Percentiles rank a stretch among this genome's conserved stretches.
These are phyloP conservation scores for Candida stauntonica DNA, from an alignment of 805 yeast genomes.

Conservation along the genomic window DNA sequence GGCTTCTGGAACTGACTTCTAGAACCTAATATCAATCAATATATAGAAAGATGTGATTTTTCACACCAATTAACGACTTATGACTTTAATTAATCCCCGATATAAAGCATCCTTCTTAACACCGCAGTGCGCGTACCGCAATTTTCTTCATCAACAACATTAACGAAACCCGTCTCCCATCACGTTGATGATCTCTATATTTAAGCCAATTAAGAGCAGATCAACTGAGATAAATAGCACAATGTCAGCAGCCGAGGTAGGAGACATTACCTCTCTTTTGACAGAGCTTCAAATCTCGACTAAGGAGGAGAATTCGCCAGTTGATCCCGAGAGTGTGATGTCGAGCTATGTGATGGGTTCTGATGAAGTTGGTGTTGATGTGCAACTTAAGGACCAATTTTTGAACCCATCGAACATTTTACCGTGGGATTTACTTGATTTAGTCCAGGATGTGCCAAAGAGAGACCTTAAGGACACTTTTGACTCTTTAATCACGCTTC, in stretches of 20 bases:
- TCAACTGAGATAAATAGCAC: no score
- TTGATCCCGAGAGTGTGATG: background rate
- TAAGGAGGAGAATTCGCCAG: background rate
- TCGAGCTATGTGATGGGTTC: background rate
- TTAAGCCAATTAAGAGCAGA: no score
- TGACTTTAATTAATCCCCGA: no score
- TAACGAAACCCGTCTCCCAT: no score
- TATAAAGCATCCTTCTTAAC: no score
- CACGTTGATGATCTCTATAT: no score
- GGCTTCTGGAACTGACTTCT: constrained; percentile 19
- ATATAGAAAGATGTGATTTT: no score
- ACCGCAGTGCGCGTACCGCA: no score
- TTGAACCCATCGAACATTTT: constrained; percentile 61
- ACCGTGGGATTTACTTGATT: constrained; percentile 66
- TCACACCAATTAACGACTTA: no score
- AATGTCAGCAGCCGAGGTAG: constrained; percentile 20
- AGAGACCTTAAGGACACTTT: constrained; percentile 24
- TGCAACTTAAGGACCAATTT: constrained; percentile 35
- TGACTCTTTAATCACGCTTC: constrained; percentile 45
- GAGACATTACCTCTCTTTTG: constrained; percentile 6
- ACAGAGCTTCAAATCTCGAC: background rate
- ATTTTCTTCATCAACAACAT: no score
- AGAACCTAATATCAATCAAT: no score
- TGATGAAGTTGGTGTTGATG: constrained; percentile 8
- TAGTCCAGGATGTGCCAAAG: constrained; percentile 55